phyloP scores from a whole-genome alignment of 2,329 filamentous ascomycete genomes.

The Epichloe coenophiala region DNA sequence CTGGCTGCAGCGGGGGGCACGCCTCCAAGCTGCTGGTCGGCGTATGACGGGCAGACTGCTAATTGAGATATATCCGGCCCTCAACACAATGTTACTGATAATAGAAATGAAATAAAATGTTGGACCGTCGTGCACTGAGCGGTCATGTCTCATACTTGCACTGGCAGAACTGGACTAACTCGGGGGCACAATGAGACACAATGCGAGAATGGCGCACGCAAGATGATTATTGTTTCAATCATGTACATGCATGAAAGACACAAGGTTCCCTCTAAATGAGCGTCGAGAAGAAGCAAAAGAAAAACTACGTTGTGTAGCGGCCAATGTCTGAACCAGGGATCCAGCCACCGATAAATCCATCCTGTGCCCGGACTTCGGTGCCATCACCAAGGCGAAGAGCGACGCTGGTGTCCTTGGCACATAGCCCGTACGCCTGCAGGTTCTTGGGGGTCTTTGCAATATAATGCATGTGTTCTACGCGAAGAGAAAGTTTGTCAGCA shows the following conservation, averaged over 20 bases:
- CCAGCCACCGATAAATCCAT: constrained; percentile 24
- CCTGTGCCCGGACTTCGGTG: constrained; percentile 16
- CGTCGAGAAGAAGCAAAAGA: not conserved
- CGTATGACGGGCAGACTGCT: no score
- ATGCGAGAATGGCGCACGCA: no score
- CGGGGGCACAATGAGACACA: no score
- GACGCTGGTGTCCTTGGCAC: constrained; percentile 24
- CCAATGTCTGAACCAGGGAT: constrained; percentile 20
- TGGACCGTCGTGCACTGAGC: no score
- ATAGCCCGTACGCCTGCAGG: constrained; percentile 27
- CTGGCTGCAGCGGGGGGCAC: no score
- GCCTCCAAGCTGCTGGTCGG: no score
- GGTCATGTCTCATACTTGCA: no score
- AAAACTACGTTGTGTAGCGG: constrained; percentile 19
- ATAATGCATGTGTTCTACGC: constrained; percentile 22
- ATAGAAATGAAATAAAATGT: no score
- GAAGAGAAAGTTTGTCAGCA: not conserved
- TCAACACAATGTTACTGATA: no score
- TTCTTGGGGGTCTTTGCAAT: constrained; percentile 22
- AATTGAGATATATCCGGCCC: no score
- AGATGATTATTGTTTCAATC: not conserved
- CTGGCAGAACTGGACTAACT: no score
- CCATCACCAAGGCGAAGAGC: constrained; percentile 23
- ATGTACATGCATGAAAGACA: not conserved
- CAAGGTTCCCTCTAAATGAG: not conserved